Evolutionary conservation across 2,329 filamentous ascomycete genomes (phyloP).

Genomic region (Xylaria multiplex): DNA sequence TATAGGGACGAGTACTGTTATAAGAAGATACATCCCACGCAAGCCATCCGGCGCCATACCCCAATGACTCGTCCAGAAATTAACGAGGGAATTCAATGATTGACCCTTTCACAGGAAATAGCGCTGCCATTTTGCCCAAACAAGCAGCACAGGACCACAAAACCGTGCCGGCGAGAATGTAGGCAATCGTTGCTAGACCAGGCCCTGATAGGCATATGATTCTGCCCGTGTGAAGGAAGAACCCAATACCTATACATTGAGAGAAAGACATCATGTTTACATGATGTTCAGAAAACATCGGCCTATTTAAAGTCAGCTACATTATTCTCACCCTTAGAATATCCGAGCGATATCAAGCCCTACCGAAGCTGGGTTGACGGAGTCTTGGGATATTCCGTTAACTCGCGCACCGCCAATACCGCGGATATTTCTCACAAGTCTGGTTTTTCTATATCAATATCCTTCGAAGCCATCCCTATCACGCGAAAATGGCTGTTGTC

Average conservation of each 20-base stretch:
- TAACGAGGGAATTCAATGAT: slow-evolving; percentile 53
- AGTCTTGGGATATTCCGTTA: slow-evolving; percentile 13
- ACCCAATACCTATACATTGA: slow-evolving; percentile 50
- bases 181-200: slow-evolving; percentile 50
- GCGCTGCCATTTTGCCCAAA: slow-evolving; percentile 53
- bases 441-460: slow-evolving; percentile 15
- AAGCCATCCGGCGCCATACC: slow-evolving; percentile 22
- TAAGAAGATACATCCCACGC: slow-evolving; percentile 6
- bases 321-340: not conserved
- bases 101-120: slow-evolving; percentile 54
- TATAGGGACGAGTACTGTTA: not conserved
- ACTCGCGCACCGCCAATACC: not conserved
- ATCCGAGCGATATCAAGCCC: not conserved
- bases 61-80: slow-evolving; percentile 55
- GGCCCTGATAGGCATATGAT: slow-evolving; percentile 52
- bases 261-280: slow-evolving; percentile 48
- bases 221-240: slow-evolving; percentile 52
- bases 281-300: slow-evolving; percentile 21
- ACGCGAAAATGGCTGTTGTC: not conserved
- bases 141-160: slow-evolving; percentile 52
- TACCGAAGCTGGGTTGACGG: slow-evolving; percentile 23
- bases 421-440: slow-evolving; percentile 1
- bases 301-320: slow-evolving; percentile 6
- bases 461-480: slow-evolving; percentile 8
- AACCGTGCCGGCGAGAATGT: slow-evolving; percentile 50